These are phyloP conservation scores for Syzygium aromaticum DNA, from an alignment of 345 rosid species.

Conservation along the genomic window DNA sequence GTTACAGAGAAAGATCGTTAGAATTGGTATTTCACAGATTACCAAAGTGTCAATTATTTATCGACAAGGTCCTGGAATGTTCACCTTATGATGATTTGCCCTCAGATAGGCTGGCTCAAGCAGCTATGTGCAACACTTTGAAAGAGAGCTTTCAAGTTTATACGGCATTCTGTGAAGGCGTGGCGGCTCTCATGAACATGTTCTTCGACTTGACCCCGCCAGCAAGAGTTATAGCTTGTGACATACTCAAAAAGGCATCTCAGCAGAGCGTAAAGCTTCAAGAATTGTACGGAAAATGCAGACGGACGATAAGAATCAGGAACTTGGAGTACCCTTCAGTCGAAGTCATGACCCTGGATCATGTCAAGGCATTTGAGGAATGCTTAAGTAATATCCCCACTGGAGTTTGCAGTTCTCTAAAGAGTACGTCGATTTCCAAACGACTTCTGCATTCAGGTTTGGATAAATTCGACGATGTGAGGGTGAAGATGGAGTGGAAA, in stretches of 20 bases:
- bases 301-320: constrained; percentile 28
- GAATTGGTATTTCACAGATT: constrained; percentile 50
- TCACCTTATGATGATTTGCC: constrained; percentile 21
- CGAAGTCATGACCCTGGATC: constrained; percentile 47
- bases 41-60: constrained; percentile 58
- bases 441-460: background rate
- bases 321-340: constrained; percentile 62
- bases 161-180: constrained; percentile 36
- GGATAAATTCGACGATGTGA: constrained; percentile 8
- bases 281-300: constrained; percentile 49
- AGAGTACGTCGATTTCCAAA: background rate
- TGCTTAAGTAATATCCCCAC: constrained; percentile 18
- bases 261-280: constrained; percentile 42
- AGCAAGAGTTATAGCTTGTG: constrained; percentile 57
- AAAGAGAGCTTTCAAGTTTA: constrained; percentile 87
- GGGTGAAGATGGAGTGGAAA: background rate
- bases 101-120: constrained; percentile 37
- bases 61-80: constrained; percentile 55
- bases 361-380: constrained; percentile 48
- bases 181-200: constrained; percentile 39
- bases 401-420: constrained; percentile 2
- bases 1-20: constrained; percentile 38
- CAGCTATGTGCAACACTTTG: constrained; percentile 54
- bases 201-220: constrained; percentile 56
- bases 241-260: constrained; percentile 55